These are phyloP conservation scores for Fonsecaea pugnacius DNA, from an alignment of 2,329 filamentous ascomycete species.

Conservation along the genomic window DNA sequence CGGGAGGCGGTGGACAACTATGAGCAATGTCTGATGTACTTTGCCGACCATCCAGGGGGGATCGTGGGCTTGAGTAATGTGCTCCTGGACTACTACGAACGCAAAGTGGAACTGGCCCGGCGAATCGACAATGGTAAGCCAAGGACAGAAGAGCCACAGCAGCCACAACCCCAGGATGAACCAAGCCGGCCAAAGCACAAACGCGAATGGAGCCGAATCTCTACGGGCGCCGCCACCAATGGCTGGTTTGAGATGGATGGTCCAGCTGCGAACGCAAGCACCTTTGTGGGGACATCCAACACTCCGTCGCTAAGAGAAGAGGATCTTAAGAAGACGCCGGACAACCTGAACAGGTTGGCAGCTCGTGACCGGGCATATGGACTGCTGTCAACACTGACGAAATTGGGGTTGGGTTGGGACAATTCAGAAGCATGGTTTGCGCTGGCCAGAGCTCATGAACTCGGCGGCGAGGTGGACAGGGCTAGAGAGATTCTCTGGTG, in stretches of 20 bases:
- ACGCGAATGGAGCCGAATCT: slow-evolving; percentile 25
- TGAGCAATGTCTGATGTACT: slow-evolving; percentile 79
- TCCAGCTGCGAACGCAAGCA: slow-evolving; percentile 5
- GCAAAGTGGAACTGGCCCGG: slow-evolving; percentile 44
- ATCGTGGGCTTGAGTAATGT: slow-evolving; percentile 84
- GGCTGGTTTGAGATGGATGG: slow-evolving; percentile 21
- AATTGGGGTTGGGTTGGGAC: slow-evolving; percentile 86
- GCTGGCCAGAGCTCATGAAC: slow-evolving; percentile 83
- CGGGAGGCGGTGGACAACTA: slow-evolving; percentile 76
- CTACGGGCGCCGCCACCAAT: slow-evolving; percentile 10
- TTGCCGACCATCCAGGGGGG: slow-evolving; percentile 76
- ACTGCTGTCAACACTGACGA: slow-evolving; percentile 79
- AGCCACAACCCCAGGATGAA: slow-evolving; percentile 17
- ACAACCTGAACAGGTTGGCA: slow-evolving; percentile 79
- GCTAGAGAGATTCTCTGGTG: slow-evolving; percentile 95
- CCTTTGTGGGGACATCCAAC: background rate
- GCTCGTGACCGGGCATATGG: slow-evolving; percentile 87
- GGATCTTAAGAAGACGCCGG: slow-evolving; percentile 61
- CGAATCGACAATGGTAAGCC: slow-evolving; percentile 38
- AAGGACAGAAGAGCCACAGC: slow-evolving; percentile 16
- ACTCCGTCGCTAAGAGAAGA: slow-evolving; percentile 31
- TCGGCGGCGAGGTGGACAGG: slow-evolving; percentile 81
- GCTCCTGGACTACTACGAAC: slow-evolving; percentile 80
- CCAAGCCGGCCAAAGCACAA: slow-evolving; percentile 19
- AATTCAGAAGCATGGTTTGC: slow-evolving; percentile 91